phyloP scores from a whole-genome alignment of 371 early-diverging fungal genomes.

The Mucor irregularis region DNA sequence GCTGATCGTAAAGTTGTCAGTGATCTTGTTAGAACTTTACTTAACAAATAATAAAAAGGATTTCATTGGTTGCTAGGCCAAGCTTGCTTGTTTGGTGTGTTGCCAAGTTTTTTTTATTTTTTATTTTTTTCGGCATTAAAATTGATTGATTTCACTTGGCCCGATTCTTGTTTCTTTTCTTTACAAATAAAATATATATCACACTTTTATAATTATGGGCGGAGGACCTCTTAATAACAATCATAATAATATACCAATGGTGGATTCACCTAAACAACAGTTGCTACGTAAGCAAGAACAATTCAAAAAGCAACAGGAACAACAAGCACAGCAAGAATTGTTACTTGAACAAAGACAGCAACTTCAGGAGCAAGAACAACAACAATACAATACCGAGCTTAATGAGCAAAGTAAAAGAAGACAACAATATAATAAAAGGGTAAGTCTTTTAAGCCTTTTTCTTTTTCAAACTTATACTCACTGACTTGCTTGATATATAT shows the following conservation, averaged over 20 bases:
- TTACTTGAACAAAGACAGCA: not conserved
- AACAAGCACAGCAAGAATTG: not conserved
- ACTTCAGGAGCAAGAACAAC: not conserved
- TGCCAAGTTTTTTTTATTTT: not conserved
- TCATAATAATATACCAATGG: not conserved
- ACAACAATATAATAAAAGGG: conserved; percentile 1
- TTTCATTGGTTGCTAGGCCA: not conserved
- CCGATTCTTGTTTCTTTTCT: conserved; percentile 2
- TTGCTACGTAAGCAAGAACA: not conserved
- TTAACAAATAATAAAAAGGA: conserved; percentile 10
- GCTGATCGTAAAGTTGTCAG: conserved; percentile 73
- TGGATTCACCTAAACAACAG: not conserved
- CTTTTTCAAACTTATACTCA: not conserved
- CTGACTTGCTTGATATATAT: not conserved
- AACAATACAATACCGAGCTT: not conserved
- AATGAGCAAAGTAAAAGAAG: not conserved
- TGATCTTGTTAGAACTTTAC: conserved; percentile 58
- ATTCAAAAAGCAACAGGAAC: too few relatives aligned
- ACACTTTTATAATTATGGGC: conserved; percentile 5
- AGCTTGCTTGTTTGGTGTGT: not conserved
- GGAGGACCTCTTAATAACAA: conserved; percentile 7
- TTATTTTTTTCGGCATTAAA: too few relatives aligned
- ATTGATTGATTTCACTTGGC: conserved; percentile 11
- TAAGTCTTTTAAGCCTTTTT: not conserved
- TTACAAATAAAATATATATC: not conserved